Evolutionary conservation across 2,329 filamentous ascomycete species (phyloP).

Genomic region (Cladosporium sp.): DNA sequence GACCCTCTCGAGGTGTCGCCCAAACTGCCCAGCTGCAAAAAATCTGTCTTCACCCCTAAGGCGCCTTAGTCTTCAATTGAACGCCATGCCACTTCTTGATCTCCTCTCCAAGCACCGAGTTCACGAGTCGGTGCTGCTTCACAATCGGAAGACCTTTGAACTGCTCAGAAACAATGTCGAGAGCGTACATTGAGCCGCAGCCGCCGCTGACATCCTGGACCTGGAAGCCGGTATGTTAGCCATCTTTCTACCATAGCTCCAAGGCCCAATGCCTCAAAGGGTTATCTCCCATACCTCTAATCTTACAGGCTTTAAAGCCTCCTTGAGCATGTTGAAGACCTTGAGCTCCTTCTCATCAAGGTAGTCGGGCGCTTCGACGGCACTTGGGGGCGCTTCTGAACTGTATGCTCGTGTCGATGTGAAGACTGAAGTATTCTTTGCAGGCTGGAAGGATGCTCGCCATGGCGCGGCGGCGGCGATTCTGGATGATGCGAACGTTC

Average conservation of each 20-base stretch:
- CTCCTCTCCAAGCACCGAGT: conserved; percentile 67
- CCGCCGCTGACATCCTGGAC: conserved; percentile 80
- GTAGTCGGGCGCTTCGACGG: conserved; percentile 42
- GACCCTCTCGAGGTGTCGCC: no score
- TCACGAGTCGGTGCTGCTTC: conserved; percentile 80
- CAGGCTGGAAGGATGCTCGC: neutral
- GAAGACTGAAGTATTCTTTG: neutral
- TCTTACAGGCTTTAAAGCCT: conserved; percentile 38
- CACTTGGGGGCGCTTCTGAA: conserved; percentile 1
- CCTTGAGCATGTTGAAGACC: conserved; percentile 45
- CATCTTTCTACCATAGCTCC: neutral
- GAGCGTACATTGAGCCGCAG: conserved; percentile 83
- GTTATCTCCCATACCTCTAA: conserved; percentile 38
- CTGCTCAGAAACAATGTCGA: conserved; percentile 67
- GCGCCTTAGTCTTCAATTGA: conserved; percentile 67
- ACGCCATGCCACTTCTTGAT: conserved; percentile 80
- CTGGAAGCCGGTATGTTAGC: conserved; percentile 29
- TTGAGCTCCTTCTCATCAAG: conserved; percentile 43
- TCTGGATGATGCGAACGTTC: neutral
- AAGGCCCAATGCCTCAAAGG: neutral
- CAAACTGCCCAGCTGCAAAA: no score
- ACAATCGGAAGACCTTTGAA: conserved; percentile 70
- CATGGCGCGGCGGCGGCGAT: neutral
- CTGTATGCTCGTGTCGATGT: neutral
- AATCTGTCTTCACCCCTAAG: conserved; percentile 7